Evolutionary conservation across 441 rosid genomes (phyloP), one percentile per base, ranked within the genome.

Genomic region (Macaranga tanarius): DNA sequence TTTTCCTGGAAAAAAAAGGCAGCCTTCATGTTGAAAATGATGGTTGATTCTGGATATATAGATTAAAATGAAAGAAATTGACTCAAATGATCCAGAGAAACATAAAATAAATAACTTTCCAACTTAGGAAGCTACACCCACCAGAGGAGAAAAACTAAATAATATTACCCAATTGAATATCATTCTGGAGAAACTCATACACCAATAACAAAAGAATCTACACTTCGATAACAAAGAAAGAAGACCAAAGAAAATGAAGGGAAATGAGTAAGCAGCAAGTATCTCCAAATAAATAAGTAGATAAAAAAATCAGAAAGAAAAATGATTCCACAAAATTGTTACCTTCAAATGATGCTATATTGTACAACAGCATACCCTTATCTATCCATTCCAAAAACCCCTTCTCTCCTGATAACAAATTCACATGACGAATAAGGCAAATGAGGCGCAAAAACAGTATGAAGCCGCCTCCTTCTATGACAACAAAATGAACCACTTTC

Each of bases 401-500:
- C 97, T 38, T 86, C 87, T 60, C 76, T 74, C 38, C 76, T 82
- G 72, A 92, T 90, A 76, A 76, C 80, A 72, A 85, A 89, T 72
- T 90, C 97, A 26, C 96, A 89, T 10, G 87, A 92, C 0, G 79
- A 62, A 25, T 51, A 65, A 15, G 90, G 88, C 79, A 93, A 87
- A 80, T 92, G 83, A 69, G 98, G 96, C 0, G 98, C 91, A 48
- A 89, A 93, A 34, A 90, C 86, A 50, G 90, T 80, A 73, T 84
- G 87, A 74, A 92, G 82, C 52, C 78, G 75, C 80, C 95, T 86
- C 76, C 65, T 75, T 38, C 79, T 78, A 75, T 75, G 62, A 22
- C 67, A 74, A 17, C 65, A 61, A 59, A 63, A 45, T 60, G 23
- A 70, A 65, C 71, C 55, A 69, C 28, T 4, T 61, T 78, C 81